Conservation (phyloP, 2,329 filamentous ascomycete genomes). For the Ceratocystiopsis brevicomis region DNA sequence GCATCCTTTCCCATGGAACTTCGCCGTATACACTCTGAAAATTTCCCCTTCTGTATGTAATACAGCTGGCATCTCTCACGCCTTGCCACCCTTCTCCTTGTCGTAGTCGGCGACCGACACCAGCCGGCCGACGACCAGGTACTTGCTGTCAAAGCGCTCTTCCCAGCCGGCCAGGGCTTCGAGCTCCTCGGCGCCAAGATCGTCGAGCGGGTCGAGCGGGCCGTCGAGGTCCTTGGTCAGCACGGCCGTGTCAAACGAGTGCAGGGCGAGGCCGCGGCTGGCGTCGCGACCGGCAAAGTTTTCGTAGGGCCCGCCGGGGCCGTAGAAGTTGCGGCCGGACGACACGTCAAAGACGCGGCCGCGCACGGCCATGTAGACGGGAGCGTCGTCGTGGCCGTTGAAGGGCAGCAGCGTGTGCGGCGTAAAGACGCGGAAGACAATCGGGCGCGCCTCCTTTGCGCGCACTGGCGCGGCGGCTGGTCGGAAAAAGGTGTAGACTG, state of each 20-base stretch:
- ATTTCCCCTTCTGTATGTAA: not conserved
- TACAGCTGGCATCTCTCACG: not conserved
- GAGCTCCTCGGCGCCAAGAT: slow-evolving; percentile 53
- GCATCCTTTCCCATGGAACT: no score
- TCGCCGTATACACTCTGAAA: not conserved
- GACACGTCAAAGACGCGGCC: slow-evolving; percentile 84
- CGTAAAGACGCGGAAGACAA: slow-evolving; percentile 51
- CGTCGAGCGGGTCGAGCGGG: slow-evolving; percentile 58
- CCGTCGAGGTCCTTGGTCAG: slow-evolving; percentile 77
- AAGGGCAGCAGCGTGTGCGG: slow-evolving; percentile 67
- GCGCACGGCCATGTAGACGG: slow-evolving; percentile 80
- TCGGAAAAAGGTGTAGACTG: slow-evolving; percentile 35
- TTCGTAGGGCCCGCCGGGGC: slow-evolving; percentile 81
- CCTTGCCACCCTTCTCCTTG: slow-evolving; percentile 6
- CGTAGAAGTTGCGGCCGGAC: slow-evolving; percentile 80
- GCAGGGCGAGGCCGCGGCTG: slow-evolving; percentile 66
- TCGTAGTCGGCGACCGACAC: slow-evolving; percentile 33
- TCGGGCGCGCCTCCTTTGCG: slow-evolving; percentile 33
- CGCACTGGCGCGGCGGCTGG: slow-evolving; percentile 27
- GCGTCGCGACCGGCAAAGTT: slow-evolving; percentile 94
- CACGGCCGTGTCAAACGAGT: slow-evolving; percentile 91
- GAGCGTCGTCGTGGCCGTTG: slow-evolving; percentile 54
- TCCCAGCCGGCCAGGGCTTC: slow-evolving; percentile 84
- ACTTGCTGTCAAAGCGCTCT: slow-evolving; percentile 83
- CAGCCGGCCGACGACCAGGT: slow-evolving; percentile 78